A percentile compares a stretch with the other conserved stretches of the same genome.
Conservation (phyloP, 2,329 filamentous ascomycete genomes). For the Penicillium sp. region DNA sequence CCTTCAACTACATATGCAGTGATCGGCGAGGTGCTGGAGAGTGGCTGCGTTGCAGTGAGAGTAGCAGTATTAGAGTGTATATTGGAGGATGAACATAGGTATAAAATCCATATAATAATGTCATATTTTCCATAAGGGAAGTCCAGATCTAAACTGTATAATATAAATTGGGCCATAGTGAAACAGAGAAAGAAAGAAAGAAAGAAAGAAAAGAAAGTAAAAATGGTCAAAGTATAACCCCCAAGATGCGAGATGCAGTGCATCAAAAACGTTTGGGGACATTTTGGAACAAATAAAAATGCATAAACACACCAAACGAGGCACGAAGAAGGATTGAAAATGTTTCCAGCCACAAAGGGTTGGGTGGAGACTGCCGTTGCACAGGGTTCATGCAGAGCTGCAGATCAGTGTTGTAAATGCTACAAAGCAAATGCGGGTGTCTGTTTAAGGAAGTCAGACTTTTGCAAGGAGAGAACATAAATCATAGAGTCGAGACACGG, state of each 20-base stretch:
- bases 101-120: not conserved
- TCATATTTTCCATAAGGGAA: not conserved
- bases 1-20: too few species aligned
- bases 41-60: too few species aligned
- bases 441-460: not conserved
- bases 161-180: not conserved
- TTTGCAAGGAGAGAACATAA: not conserved
- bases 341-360: not conserved
- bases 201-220: not conserved
- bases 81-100: not conserved
- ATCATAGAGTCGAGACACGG: not conserved
- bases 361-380: slow-evolving; percentile 13
- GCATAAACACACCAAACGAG: slow-evolving; percentile 14
- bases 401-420: not conserved
- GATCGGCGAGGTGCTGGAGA: too few species aligned
- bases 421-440: not conserved
- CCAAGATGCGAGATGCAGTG: slow-evolving; percentile 16
- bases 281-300: slow-evolving; percentile 14
- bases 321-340: not conserved
- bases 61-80: not conserved
- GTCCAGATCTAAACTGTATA: not conserved
- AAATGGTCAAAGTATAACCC: slow-evolving; percentile 7
- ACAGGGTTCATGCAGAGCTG: slow-evolving; percentile 11
- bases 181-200: not conserved
- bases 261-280: slow-evolving; percentile 16